These are phyloP conservation scores for Malus asiatica DNA, from an alignment of 306 rosid species.

Conservation along the genomic window DNA sequence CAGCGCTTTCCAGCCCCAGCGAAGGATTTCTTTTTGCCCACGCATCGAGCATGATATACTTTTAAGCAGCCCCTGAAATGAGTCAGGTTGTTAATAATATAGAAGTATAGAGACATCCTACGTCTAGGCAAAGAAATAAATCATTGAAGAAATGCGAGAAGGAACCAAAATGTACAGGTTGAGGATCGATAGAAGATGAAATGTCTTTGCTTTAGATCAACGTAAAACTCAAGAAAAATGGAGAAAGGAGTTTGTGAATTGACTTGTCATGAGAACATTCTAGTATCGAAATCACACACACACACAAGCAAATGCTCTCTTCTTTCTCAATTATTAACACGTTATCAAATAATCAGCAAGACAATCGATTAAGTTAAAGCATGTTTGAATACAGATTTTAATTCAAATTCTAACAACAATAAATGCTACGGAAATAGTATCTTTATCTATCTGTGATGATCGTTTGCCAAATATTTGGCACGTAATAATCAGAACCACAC, in stretches of 20 bases:
- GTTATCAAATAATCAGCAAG: background rate
- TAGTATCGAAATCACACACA: background rate
- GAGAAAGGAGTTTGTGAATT: background rate
- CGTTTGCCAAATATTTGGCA: background rate
- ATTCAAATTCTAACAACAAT: background rate
- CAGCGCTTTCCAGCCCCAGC: conserved; percentile 15
- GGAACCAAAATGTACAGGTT: background rate
- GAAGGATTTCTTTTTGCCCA: conserved; percentile 20
- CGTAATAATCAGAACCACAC: background rate
- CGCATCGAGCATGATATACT: conserved; percentile 56
- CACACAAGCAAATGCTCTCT: background rate
- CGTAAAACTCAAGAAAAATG: background rate
- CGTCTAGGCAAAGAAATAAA: no score
- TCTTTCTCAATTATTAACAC: background rate
- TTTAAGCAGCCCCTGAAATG: conserved; percentile 47
- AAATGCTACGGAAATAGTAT: background rate
- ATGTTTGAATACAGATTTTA: background rate
- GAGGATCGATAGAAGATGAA: background rate
- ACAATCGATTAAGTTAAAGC: background rate
- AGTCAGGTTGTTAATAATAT: background rate
- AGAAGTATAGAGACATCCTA: background rate
- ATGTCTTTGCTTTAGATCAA: background rate
- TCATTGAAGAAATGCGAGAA: background rate
- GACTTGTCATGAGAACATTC: background rate
- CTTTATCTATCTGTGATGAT: background rate